These are phyloP conservation scores for Udeniomyces megalosporus DNA, from an alignment of 768 basidiomycete genomes.

Conservation along the genomic window DNA sequence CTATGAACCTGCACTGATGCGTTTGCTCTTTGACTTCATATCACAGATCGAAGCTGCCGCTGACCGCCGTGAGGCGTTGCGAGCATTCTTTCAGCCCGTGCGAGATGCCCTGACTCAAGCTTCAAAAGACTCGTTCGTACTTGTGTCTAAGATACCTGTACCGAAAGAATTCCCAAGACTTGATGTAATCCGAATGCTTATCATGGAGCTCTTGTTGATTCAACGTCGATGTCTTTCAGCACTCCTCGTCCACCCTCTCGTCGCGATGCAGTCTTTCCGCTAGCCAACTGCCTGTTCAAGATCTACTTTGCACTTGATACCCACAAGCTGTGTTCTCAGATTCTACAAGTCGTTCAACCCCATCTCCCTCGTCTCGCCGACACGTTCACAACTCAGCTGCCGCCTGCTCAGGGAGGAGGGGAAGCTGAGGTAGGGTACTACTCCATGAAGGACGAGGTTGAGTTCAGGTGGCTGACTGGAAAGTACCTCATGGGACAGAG, in stretches of 20 bases:
- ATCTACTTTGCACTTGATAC: conserved; percentile 6
- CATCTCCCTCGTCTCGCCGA: background rate
- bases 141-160: too few relatives aligned
- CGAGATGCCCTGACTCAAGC: conserved; percentile 2
- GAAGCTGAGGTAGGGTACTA: background rate
- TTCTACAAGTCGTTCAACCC: conserved; percentile 8
- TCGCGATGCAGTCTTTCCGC: background rate
- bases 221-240: background rate
- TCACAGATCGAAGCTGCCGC: too few relatives aligned
- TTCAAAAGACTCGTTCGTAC: conserved; percentile 3
- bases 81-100: too few relatives aligned
- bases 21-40: too few relatives aligned
- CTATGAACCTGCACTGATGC: too few relatives aligned
- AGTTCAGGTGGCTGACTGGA: conserved; percentile 7
- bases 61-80: too few relatives aligned
- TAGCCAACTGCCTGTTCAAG: conserved; percentile 6
- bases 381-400: background rate
- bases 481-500: background rate
- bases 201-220: background rate
- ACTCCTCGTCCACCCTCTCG: background rate
- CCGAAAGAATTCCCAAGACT: too few relatives aligned
- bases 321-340: conserved; percentile 9
- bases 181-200: too few relatives aligned
- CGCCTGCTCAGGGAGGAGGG: background rate
- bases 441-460: conserved; percentile 1